Percentiles rank a stretch among this genome's conserved stretches.
phyloP scores from a whole-genome alignment of 495 filamentous ascomycete genomes.

The Cercophora samala region DNA sequence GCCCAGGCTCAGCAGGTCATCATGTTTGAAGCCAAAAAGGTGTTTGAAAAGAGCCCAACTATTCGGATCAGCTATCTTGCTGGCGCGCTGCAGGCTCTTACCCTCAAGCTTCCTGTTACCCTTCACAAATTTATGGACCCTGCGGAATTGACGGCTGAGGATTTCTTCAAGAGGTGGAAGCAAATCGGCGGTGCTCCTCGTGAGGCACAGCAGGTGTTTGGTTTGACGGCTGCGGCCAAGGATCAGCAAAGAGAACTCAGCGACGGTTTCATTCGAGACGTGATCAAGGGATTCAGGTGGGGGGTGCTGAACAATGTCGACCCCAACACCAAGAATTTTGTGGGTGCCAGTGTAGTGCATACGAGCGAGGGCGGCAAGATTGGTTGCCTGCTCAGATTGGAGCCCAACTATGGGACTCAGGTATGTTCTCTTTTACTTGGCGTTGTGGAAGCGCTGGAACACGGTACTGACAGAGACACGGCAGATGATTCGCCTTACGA shows the following conservation, averaged over 20 bases:
- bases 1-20: slow-evolving; percentile 89
- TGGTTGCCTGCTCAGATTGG: slow-evolving; percentile 87
- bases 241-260: slow-evolving; percentile 51
- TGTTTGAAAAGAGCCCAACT: slow-evolving; percentile 82
- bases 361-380: slow-evolving; percentile 83
- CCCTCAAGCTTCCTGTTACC: slow-evolving; percentile 82
- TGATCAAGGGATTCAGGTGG: slow-evolving; percentile 83
- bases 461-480: neutral
- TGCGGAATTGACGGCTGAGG: slow-evolving; percentile 75
- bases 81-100: slow-evolving; percentile 88
- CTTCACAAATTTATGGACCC: slow-evolving; percentile 96
- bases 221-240: slow-evolving; percentile 48
- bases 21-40: slow-evolving; percentile 80
- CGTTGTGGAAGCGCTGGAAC: neutral
- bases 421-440: slow-evolving; percentile 44
- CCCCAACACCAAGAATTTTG: slow-evolving; percentile 86
- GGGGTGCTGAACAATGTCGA: slow-evolving; percentile 81
- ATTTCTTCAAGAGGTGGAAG: slow-evolving; percentile 99
- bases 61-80: slow-evolving; percentile 93
- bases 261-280: slow-evolving; percentile 58
- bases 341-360: slow-evolving; percentile 86
- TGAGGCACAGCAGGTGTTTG: slow-evolving; percentile 84
- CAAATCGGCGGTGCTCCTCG: slow-evolving; percentile 88
- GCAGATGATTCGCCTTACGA: slow-evolving; percentile 93
- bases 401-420: slow-evolving; percentile 89